Evolutionary conservation across 768 basidiomycete genomes (phyloP).

Genomic region (Trametes gibbosa): DNA sequence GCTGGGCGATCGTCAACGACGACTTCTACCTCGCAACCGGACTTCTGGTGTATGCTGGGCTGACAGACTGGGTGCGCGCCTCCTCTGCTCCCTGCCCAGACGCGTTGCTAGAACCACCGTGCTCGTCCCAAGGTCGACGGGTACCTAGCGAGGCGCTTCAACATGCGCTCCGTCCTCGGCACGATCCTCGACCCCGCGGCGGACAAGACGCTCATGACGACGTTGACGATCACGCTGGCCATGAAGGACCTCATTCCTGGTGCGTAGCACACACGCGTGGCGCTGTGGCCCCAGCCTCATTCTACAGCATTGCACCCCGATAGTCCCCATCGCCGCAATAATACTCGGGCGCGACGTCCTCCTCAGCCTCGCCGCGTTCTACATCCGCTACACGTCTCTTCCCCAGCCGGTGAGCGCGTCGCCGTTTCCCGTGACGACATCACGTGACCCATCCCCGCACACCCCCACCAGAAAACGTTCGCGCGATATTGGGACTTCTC

Average conservation of each 20-base stretch:
- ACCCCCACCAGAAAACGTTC: slow-evolving; percentile 75
- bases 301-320: too few relatives aligned
- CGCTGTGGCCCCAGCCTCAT: background rate
- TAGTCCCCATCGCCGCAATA: slow-evolving; percentile 82
- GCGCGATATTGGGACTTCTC: slow-evolving; percentile 94
- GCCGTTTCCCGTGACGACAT: background rate
- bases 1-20: slow-evolving; percentile 81
- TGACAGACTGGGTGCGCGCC: slow-evolving; percentile 80
- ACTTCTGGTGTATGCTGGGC: slow-evolving; percentile 85
- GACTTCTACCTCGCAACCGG: slow-evolving; percentile 80
- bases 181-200: slow-evolving; percentile 96
- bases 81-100: slow-evolving; percentile 9
- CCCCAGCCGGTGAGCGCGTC: slow-evolving; percentile 70
- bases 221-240: slow-evolving; percentile 81
- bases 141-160: slow-evolving; percentile 80
- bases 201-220: slow-evolving; percentile 95
- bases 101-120: slow-evolving; percentile 3
- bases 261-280: slow-evolving; percentile 38
- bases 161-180: slow-evolving; percentile 89
- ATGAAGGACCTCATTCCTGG: slow-evolving; percentile 82
- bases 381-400: slow-evolving; percentile 87
- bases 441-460: slow-evolving; percentile 5
- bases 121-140: slow-evolving; percentile 72
- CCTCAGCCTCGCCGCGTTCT: slow-evolving; percentile 86
- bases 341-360: slow-evolving; percentile 89